Evolutionary conservation across 768 basidiomycete genomes (phyloP), one percentile per base, ranked within the genome.

Genomic region (Trametes meyenii): DNA sequence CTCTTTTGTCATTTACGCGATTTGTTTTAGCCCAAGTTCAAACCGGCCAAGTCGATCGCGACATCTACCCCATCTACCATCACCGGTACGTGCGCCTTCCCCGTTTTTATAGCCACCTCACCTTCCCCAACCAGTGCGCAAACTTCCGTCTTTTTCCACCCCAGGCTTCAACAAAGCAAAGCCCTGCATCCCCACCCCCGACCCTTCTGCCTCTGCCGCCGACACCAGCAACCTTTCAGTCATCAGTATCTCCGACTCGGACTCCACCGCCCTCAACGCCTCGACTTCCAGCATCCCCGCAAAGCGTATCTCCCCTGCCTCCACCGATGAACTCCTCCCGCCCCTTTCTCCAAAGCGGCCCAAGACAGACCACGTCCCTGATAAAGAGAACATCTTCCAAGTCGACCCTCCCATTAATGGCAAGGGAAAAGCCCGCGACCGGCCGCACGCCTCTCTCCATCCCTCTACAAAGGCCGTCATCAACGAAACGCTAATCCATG

Each of bases 111-210:
- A 13, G 12, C 35, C 26, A 10, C n/a, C 16, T 42, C 40, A 38
- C 46, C 49, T 33, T 23, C 54, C 46, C 45, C 42, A 39, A 29
- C 29, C 40, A 61, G 53, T 64, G 19, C 50, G 51, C 23, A 57
- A 64, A 17, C 72, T 81, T 2, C 74, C 80, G 0, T 73, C 79
- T 1, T 81, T 83, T 63, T 77, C 79, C 1, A 82, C 83, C 0
- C 76, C 83, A 5, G 78, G 78, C 4, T 81, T 80, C 61, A 66
- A 67, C 48, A 78, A 76, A 67, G 55, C 69, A 39, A 65, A 62
- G 36, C 57, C 68, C 16, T 19, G 60, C 8, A 58, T 57, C 19
- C 35, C 26, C 35, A 7, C 50, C 4, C 50, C 63, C 50, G 33
- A 33, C 29, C 29, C 44, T 50, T 36, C 60, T 63, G 50, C 66